Evolutionary conservation across 2,329 filamentous ascomycete genomes (phyloP), one percentile per base, ranked within the genome.

Genomic region (Dactylellina leptospora): DNA sequence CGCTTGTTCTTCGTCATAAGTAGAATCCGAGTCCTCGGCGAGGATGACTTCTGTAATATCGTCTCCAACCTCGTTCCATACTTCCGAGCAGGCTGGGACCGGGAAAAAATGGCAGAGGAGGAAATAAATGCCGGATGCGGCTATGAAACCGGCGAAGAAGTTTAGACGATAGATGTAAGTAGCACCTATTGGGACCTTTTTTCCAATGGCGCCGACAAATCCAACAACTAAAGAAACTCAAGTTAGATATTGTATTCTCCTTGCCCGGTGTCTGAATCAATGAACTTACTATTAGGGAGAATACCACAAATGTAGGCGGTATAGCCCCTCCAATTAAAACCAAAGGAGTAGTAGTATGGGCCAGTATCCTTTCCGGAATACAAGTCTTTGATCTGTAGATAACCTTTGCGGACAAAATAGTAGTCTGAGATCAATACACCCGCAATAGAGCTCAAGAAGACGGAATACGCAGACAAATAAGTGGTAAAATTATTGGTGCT

Each of bases 371-470:
- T 86, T 8, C 85, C 89, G 55, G 89, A 88, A 82, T 96, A 97
- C 0, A 97, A 85, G 61, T 91, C 87, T 76, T 86, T 88, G 75
- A 93, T 83, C 75, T 92, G 86, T 1, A 95, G 83, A 78, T 92
- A 96, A 3, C 93, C 93, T 68, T 85, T 88, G 66, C 93, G 89
- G 3, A 96, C 90, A 62, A 90, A 74, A 80, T 96, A 97, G 82
- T 97, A 97, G 80, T 97, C 93, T 75, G 84, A 86, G 71, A 92
- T 83, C 82, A 96, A 95, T 74, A 96, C 91, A n/a, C 93, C 93
- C 0, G 91, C 92, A 74, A 97, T 96, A 44, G 90, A 92, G 69
- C 90, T 93, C n/a, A 97, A 85, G 81, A 97, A 97, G 63, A 97
- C 92, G 2, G 90, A 92, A 82, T 96, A 96, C 0, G 93, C 90